These are phyloP conservation scores for Starmerella apicola DNA, from an alignment of 805 yeast species.

Conservation along the genomic window DNA sequence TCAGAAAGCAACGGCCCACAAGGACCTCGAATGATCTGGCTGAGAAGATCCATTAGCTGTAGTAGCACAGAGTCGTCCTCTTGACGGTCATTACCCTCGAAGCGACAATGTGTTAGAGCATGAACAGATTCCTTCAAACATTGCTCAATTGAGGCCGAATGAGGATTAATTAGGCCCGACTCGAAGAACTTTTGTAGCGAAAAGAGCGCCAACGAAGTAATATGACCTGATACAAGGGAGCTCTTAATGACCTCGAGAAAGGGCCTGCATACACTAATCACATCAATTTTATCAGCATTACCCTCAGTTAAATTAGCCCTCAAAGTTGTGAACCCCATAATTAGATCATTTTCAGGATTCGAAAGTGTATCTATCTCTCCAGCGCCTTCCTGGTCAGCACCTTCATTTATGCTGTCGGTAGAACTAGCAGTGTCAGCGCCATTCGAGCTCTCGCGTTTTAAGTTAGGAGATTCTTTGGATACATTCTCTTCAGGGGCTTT, in stretches of 20 bases:
- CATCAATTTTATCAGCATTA: slow-evolving; percentile 46
- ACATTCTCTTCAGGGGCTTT: background rate
- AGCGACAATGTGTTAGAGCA: slow-evolving; percentile 83
- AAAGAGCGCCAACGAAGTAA: slow-evolving; percentile 69
- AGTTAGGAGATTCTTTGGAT: no score
- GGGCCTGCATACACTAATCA: slow-evolving; percentile 70
- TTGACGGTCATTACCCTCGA: slow-evolving; percentile 86
- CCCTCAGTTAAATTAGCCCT: slow-evolving; percentile 50
- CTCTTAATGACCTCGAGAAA: slow-evolving; percentile 73
- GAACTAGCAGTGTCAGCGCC: background rate
- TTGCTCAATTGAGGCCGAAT: slow-evolving; percentile 43
- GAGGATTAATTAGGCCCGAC: slow-evolving; percentile 48
- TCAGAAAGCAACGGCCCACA: slow-evolving; percentile 60
- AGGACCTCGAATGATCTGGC: slow-evolving; percentile 50
- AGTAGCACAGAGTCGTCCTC: slow-evolving; percentile 85
- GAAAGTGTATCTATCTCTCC: no score
- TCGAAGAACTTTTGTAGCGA: slow-evolving; percentile 63
- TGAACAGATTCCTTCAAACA: slow-evolving; percentile 55
- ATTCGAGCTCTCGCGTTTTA: background rate
- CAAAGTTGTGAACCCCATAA: slow-evolving; percentile 68
- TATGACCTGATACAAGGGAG: slow-evolving; percentile 71
- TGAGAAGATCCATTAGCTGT: slow-evolving; percentile 66
- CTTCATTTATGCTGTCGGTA: background rate
- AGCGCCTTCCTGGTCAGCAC: background rate
- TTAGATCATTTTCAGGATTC: slow-evolving; percentile 42